These are phyloP conservation scores for Ophiostoma australiae DNA, from an alignment of 2,329 filamentous ascomycete species.

Conservation along the genomic window DNA sequence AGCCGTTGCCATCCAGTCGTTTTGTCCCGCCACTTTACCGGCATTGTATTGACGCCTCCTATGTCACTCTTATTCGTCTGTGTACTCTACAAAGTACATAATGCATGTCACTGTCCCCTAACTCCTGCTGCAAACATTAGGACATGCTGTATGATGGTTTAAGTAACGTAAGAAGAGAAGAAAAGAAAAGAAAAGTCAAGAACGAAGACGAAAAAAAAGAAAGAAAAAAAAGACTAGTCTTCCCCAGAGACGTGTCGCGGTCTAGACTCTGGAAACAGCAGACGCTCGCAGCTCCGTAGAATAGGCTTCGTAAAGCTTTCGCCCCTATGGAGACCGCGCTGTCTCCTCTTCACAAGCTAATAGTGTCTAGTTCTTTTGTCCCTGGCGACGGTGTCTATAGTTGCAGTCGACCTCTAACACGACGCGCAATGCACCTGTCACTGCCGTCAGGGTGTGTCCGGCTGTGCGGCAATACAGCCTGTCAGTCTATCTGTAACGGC, in stretches of 20 bases:
- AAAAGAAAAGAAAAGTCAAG: background rate
- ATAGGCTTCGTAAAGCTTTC: background rate
- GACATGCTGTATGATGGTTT: too few species aligned
- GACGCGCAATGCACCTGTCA: background rate
- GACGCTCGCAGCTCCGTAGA: background rate
- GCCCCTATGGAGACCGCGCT: background rate
- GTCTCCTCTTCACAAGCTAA: background rate
- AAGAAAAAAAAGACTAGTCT: background rate
- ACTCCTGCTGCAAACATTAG: background rate
- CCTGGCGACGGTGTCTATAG: background rate
- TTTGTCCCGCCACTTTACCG: too few species aligned
- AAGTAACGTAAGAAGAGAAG: background rate
- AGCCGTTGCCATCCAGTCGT: background rate
- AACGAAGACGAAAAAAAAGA: background rate
- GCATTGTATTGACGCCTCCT: too few species aligned
- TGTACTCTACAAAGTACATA: too few species aligned
- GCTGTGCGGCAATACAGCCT: background rate
- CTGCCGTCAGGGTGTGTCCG: background rate
- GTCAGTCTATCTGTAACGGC: background rate
- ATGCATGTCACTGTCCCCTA: background rate
- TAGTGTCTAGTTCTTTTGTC: background rate
- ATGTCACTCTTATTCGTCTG: background rate
- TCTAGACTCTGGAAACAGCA: background rate
- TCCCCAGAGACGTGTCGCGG: conserved; percentile 4
- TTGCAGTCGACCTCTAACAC: background rate